Base-by-base conservation (phyloP, 2,329 filamentous ascomycete species). In the Elsinoe arachidis region DNA sequence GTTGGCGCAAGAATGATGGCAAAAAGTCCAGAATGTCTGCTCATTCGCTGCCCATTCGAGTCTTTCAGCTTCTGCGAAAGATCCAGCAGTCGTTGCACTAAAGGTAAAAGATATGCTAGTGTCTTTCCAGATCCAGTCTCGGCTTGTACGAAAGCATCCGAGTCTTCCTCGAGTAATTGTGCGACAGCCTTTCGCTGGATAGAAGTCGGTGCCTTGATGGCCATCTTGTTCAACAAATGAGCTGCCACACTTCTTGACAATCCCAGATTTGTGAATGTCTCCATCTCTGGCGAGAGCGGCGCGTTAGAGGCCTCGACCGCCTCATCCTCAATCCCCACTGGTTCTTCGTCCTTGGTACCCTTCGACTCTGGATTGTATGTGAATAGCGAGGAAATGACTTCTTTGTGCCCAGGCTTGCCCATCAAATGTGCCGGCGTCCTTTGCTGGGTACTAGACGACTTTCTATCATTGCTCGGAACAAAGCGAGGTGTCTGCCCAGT, bases 51-150 rank as follows among this genome's bases (percentile, higher is more conserved):
- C 5, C 54, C 54, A 14, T 23, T 46, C 14, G 17, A 23, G 15
- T 30, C 54, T 65, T 72, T 74, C 69, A 73, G 75, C 58, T 70
- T 71, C 68, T 70, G 81, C 63, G 78, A 88, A 30, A 97, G 79
- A 12, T 84, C 80, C 71, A 96, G 82, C 17, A 99, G 86, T 21
- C 90, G 81, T 69, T 99, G 89, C 19, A 99, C 84, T 47, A 99
- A 87, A 1, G 93, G 93, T 5, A 99, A 75, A 3, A 99, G 79
- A 69, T 99, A 99, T n/a, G 93, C 89, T 60, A 99, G 75, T 0
- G 93, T 99, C 75, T 99, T 99, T 73, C 93, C 93, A 0, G 93
- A 99, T 64, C 93, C 93, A 0, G 93, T 99, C 74, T 99, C 87
- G 2, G 93, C 95, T 70, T 97, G 93, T 34, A 99, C 86, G 66